These are phyloP conservation scores for Neurospora pannonica DNA, from an alignment of 495 filamentous ascomycete genomes.

Conservation along the genomic window DNA sequence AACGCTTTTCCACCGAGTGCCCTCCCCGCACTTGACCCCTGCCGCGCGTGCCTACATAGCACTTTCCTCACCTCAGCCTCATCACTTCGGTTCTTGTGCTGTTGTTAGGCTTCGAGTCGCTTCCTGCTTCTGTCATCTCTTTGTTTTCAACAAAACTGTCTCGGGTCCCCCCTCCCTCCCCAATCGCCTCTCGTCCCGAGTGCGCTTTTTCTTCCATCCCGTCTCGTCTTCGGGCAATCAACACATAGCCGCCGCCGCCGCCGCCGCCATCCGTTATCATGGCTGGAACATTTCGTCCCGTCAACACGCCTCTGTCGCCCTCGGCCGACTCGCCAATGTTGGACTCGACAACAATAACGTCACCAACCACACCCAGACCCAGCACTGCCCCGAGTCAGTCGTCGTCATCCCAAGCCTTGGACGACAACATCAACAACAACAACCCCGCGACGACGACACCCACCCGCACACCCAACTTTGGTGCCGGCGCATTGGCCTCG, in stretches of 20 bases:
- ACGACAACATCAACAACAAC: constrained; percentile 14
- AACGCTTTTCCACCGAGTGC: background rate
- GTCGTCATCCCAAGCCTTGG: constrained; percentile 28
- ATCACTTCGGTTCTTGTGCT: constrained; percentile 4
- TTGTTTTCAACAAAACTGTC: background rate
- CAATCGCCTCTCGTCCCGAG: constrained; percentile 7
- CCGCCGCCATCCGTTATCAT: constrained; percentile 18
- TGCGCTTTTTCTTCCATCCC: constrained; percentile 12
- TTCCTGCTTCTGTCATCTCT: background rate
- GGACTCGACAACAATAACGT: constrained; percentile 45
- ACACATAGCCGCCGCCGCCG: background rate
- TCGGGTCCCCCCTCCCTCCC: background rate
- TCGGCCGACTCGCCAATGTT: constrained; percentile 33
- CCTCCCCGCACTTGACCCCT: constrained; percentile 27
- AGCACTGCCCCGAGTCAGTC: constrained; percentile 34
- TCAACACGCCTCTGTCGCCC: constrained; percentile 58
- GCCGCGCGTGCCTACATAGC: constrained; percentile 9
- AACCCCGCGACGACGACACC: constrained; percentile 42
- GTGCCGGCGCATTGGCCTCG: constrained; percentile 27
- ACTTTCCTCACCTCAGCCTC: constrained; percentile 26
- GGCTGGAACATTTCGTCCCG: constrained; percentile 58
- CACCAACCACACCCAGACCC: constrained; percentile 54
- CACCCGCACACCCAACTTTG: constrained; percentile 47
- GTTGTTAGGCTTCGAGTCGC: background rate
- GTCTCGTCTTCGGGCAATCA: background rate